Conservation (phyloP, 192 early-diverging fungal species). For the Mortierella hygrophila region DNA sequence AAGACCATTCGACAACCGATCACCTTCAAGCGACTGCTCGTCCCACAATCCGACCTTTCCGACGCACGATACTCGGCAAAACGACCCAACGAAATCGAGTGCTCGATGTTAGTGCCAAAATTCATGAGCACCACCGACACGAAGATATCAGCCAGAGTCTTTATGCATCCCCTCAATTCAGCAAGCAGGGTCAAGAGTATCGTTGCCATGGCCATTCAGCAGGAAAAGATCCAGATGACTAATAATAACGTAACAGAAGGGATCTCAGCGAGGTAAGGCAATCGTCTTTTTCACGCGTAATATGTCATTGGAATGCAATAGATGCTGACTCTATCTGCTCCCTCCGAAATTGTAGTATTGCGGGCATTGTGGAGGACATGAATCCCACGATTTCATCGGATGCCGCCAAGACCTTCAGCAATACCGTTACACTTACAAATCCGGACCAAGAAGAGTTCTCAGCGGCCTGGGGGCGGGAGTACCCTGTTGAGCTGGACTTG, state of each 20-base stretch:
- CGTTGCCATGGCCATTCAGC: slow-evolving; percentile 15
- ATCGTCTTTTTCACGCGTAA: not conserved
- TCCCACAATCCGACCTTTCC: slow-evolving; percentile 19
- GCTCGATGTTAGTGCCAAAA: slow-evolving; percentile 37
- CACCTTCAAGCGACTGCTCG: slow-evolving; percentile 19
- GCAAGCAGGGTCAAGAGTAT: slow-evolving; percentile 22
- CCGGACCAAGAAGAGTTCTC: slow-evolving; percentile 38
- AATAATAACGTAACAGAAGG: not conserved
- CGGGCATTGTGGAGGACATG: not conserved
- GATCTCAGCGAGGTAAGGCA: not conserved
- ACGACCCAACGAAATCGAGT: slow-evolving; percentile 22
- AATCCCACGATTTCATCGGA: slow-evolving; percentile 1
- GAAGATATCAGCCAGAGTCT: slow-evolving; percentile 8
- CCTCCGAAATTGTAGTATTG: not conserved
- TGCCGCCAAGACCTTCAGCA: slow-evolving; percentile 20
- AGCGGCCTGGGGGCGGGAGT: slow-evolving; percentile 34
- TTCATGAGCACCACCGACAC: slow-evolving; percentile 14
- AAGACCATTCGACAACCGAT: slow-evolving; percentile 10
- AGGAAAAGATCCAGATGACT: slow-evolving; percentile 14
- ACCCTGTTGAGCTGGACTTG: slow-evolving; percentile 35
- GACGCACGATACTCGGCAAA: slow-evolving; percentile 23
- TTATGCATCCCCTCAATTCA: slow-evolving; percentile 13
- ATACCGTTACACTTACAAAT: slow-evolving; percentile 18
- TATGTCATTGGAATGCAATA: not conserved
- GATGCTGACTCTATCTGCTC: not conserved